Evolutionary conservation across 2,329 filamentous ascomycete genomes (phyloP).

Genomic region (Thyridium curvatum): DNA sequence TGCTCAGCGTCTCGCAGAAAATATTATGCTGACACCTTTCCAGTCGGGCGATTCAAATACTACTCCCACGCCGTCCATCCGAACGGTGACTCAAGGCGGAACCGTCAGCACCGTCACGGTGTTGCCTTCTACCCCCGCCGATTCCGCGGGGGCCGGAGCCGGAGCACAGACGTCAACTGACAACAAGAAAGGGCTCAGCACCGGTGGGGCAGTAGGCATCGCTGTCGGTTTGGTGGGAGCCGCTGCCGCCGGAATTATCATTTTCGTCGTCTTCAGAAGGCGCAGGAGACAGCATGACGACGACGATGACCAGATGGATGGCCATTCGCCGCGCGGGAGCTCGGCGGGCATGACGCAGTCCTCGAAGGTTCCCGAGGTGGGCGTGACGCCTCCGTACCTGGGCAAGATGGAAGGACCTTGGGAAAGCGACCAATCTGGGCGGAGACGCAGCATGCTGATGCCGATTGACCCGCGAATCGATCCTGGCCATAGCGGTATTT

Average conservation of each 20-base stretch:
- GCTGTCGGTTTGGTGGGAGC: conserved; percentile 38
- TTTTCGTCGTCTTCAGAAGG: conserved; percentile 26
- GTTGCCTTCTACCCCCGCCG: conserved; percentile 31
- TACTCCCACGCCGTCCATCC: conserved; percentile 28
- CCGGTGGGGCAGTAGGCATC: conserved; percentile 45
- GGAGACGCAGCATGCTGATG: conserved; percentile 44
- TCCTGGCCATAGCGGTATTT: conserved; percentile 51
- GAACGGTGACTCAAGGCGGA: conserved; percentile 50
- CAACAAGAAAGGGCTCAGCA: conserved; percentile 23
- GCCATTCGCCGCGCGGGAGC: conserved; percentile 42
- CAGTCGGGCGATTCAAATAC: conserved; percentile 9
- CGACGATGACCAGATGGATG: conserved; percentile 34
- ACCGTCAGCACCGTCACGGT: conserved; percentile 49
- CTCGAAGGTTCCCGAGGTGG: conserved; percentile 36
- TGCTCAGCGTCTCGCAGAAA: background rate
- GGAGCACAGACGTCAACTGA: conserved; percentile 2
- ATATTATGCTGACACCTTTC: background rate
- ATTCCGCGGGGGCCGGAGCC: conserved; percentile 4
- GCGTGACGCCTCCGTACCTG: conserved; percentile 13
- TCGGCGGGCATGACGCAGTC: conserved; percentile 42
- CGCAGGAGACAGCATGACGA: conserved; percentile 29
- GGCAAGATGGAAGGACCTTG: conserved; percentile 12
- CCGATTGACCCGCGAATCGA: conserved; percentile 59
- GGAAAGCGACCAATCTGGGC: conserved; percentile 29
- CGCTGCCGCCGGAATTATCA: conserved; percentile 24